These are phyloP conservation scores for Fusarium beomiforme DNA, from an alignment of 2,329 filamentous ascomycete genomes.

Conservation along the genomic window DNA sequence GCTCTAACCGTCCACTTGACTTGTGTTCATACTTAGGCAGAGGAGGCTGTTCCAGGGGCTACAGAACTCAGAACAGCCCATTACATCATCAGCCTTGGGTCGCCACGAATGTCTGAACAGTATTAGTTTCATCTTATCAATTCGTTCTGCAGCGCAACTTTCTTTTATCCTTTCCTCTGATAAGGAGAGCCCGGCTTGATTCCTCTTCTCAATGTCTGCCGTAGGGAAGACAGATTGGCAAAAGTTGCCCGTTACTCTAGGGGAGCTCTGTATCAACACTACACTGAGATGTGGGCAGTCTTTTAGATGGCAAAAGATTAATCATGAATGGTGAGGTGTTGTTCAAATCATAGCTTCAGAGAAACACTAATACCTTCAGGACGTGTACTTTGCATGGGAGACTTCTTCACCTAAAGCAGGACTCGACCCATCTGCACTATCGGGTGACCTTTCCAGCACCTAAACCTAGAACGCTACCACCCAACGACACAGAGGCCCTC, in stretches of 20 bases:
- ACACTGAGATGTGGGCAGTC: constrained; percentile 95
- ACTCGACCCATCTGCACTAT: constrained; percentile 81
- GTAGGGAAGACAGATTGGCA: constrained; percentile 79
- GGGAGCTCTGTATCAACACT: constrained; percentile 93
- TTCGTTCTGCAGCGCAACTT: neutral
- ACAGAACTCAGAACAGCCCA: neutral
- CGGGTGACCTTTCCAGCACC: constrained; percentile 69
- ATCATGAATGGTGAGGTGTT: constrained; percentile 77
- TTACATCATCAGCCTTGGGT: constrained; percentile 20
- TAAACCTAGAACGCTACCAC: constrained; percentile 21
- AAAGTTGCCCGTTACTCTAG: constrained; percentile 82
- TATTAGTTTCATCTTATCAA: neutral
- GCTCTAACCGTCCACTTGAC: neutral
- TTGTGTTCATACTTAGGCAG: neutral
- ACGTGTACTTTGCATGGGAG: constrained; percentile 87
- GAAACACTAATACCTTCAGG: constrained; percentile 54
- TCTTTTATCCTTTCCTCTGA: neutral
- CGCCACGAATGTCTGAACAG: constrained; percentile 6
- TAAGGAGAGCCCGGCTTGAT: too few relatives aligned
- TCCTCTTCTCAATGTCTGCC: constrained; percentile 46
- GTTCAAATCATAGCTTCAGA: neutral
- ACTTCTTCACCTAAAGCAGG: constrained; percentile 86
- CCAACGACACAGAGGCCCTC: constrained; percentile 77
- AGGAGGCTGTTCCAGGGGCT: neutral
- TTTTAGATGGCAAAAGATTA: constrained; percentile 91